These are phyloP conservation scores for Salvia rosmarinus DNA, from an alignment of 257 asterid species.

Conservation along the genomic window DNA sequence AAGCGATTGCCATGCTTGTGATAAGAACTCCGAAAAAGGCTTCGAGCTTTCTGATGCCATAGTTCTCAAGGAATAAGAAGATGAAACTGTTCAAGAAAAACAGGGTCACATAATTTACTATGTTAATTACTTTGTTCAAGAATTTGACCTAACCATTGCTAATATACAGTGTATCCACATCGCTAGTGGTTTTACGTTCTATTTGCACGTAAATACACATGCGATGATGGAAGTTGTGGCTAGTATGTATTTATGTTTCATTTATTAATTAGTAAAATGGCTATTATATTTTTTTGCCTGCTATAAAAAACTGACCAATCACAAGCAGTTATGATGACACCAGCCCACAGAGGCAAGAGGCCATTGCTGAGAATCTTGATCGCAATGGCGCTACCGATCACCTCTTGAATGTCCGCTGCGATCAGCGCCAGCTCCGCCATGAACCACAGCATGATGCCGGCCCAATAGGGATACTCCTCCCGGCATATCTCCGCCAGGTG, in stretches of 20 bases:
- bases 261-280: too few relatives aligned
- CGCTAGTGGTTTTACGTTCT: too few relatives aligned
- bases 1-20: conserved; percentile 76
- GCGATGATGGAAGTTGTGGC: too few relatives aligned
- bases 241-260: too few relatives aligned
- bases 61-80: conserved; percentile 76
- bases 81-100: conserved; percentile 59
- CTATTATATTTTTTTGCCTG: too few relatives aligned
- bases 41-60: conserved; percentile 77
- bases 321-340: conserved; percentile 69
- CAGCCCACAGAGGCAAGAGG: conserved; percentile 73
- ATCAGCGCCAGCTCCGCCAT: conserved; percentile 76
- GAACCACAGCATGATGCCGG: conserved; percentile 63
- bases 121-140: neutral
- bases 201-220: too few relatives aligned
- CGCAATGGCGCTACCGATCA: conserved; percentile 81
- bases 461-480: conserved; percentile 73
- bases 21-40: conserved; percentile 76
- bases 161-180: too few relatives aligned
- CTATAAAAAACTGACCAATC: conserved; percentile 53
- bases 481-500: conserved; percentile 74
- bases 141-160: too few relatives aligned
- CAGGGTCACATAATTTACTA: neutral
- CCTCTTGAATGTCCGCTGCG: conserved; percentile 82
- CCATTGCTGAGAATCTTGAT: conserved; percentile 62